Conservation (phyloP, 306 rosid genomes). For the Biancaea sappan region DNA sequence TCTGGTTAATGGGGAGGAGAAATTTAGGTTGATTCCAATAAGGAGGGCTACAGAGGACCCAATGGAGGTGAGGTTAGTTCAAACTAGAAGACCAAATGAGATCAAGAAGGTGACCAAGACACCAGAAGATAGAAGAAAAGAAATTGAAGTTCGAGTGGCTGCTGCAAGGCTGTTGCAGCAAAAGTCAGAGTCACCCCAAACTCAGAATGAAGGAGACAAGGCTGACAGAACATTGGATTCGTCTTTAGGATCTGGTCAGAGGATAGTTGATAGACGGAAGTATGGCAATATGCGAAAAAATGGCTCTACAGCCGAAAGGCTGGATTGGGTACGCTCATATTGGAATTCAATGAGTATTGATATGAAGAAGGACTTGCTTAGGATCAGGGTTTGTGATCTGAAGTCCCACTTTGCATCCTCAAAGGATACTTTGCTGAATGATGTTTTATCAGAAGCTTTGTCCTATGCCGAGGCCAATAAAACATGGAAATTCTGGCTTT, state of each 20-base stretch:
- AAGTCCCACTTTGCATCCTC: slow-evolving; percentile 48
- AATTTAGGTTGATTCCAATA: slow-evolving; percentile 56
- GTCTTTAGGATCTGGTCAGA: slow-evolving; percentile 41
- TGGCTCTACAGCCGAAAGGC: slow-evolving; percentile 54
- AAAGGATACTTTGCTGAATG: slow-evolving; percentile 50
- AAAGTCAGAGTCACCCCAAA: slow-evolving; percentile 49
- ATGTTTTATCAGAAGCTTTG: slow-evolving; percentile 56
- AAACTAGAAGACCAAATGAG: slow-evolving; percentile 64
- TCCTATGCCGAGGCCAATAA: slow-evolving; percentile 50
- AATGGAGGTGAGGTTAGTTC: slow-evolving; percentile 60
- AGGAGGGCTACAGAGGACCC: slow-evolving; percentile 63
- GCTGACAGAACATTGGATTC: slow-evolving; percentile 46
- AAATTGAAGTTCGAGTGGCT: slow-evolving; percentile 73
- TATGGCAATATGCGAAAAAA: slow-evolving; percentile 43
- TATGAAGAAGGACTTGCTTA: slow-evolving; percentile 55
- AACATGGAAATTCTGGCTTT: slow-evolving; percentile 63
- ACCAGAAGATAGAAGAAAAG: slow-evolving; percentile 62
- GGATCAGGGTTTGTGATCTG: slow-evolving; percentile 50
- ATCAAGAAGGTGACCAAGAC: slow-evolving; percentile 70
- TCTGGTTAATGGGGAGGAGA: slow-evolving; percentile 60
- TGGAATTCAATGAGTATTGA: slow-evolving; percentile 56
- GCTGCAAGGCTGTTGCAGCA: slow-evolving; percentile 76
- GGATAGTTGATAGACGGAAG: slow-evolving; percentile 49
- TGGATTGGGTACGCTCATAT: slow-evolving; percentile 52
- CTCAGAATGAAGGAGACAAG: slow-evolving; percentile 44